Evolutionary conservation across 2,329 filamentous ascomycete species (phyloP), one percentile per base, ranked within the genome.

Genomic region (Diplodia sapinea): DNA sequence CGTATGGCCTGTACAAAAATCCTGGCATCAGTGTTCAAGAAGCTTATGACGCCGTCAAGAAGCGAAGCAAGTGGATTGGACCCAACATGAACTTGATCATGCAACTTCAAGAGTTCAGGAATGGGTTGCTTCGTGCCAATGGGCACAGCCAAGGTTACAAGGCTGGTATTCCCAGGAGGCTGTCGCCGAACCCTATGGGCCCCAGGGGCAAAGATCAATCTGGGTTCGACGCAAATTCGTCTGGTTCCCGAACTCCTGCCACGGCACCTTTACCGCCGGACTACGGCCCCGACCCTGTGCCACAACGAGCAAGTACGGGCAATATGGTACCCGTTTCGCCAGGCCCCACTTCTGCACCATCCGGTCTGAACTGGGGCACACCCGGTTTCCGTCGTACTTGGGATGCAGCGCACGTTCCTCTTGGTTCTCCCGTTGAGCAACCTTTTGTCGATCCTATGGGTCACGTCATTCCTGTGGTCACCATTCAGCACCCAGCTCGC

Each of bases 71-170:
- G 74, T 96, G 92, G 92, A 94, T 96, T 72, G 93, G 92, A 68
- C 92, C 92, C 0, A 96, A 96, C 78, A 96, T 96, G 92, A 92
- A 92, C 72, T 83, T 96, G 71, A 93, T 96, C 85, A 95, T 95
- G 83, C 93, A 92, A 72, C 82, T 96, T 57, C 91, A 94, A 76
- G 91, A 94, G 74, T 94, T 94, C 75, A 85, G 70, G 78, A 86
- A 71, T 76, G 85, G 74, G 80, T 83, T 77, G 52, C 67, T 79
- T n/a, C 75, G 76, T 65, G 71, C 74, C 11, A 79, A 77, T 51
- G 75, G 77, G 38, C 75, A 70, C 56, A 70, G 76, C 59, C 75
- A 76, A 68, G 72, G 69, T 7, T 78, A 74, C 67, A 76, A 75
- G 38, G 36, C 70, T 11, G 59, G 59, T 55, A 26, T 70, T 23